phyloP scores from a whole-genome alignment of 352 stramenopile species.

The Globisporangium nodosum region DNA sequence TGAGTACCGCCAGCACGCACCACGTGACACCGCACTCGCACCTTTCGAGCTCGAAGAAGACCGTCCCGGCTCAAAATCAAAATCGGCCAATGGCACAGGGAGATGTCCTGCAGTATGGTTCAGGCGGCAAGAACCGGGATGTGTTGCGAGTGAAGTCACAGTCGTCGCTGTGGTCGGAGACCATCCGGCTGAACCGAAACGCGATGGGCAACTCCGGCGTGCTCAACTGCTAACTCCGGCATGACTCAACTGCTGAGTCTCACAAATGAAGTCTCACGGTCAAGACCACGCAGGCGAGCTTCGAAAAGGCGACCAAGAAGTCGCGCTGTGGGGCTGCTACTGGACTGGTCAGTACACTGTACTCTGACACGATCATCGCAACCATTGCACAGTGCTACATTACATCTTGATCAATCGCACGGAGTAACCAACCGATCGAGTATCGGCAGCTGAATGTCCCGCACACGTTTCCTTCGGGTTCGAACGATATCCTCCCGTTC shows the following conservation, averaged over 20 bases:
- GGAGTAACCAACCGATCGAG: slow-evolving; percentile 74
- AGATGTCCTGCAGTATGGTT: slow-evolving; percentile 71
- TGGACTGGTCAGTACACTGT: slow-evolving; percentile 73
- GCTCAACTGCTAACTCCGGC: slow-evolving; percentile 86
- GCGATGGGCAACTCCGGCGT: slow-evolving; percentile 87
- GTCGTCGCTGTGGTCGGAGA: slow-evolving; percentile 76
- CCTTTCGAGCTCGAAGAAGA: slow-evolving; percentile 62
- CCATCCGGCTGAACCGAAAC: slow-evolving; percentile 83
- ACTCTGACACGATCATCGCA: slow-evolving; percentile 82
- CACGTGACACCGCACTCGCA: slow-evolving; percentile 75
- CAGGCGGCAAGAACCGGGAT: slow-evolving; percentile 77
- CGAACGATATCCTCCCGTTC: slow-evolving; percentile 78
- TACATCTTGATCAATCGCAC: slow-evolving; percentile 89
- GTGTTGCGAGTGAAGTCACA: slow-evolving; percentile 74
- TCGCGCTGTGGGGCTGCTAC: slow-evolving; percentile 84
- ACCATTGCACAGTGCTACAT: slow-evolving; percentile 79
- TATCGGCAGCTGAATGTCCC: slow-evolving; percentile 76
- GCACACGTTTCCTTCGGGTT: slow-evolving; percentile 61
- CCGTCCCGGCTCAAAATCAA: slow-evolving; percentile 74
- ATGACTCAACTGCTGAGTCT: slow-evolving; percentile 85
- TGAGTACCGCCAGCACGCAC: slow-evolving; percentile 77
- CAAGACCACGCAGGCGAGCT: slow-evolving; percentile 62
- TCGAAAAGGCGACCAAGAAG: slow-evolving; percentile 63
- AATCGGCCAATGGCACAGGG: slow-evolving; percentile 73
- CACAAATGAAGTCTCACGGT: slow-evolving; percentile 52